These are phyloP conservation scores for Leersia perrieri DNA, from an alignment of 176 grass and related monocot genomes.

Conservation along the genomic window DNA sequence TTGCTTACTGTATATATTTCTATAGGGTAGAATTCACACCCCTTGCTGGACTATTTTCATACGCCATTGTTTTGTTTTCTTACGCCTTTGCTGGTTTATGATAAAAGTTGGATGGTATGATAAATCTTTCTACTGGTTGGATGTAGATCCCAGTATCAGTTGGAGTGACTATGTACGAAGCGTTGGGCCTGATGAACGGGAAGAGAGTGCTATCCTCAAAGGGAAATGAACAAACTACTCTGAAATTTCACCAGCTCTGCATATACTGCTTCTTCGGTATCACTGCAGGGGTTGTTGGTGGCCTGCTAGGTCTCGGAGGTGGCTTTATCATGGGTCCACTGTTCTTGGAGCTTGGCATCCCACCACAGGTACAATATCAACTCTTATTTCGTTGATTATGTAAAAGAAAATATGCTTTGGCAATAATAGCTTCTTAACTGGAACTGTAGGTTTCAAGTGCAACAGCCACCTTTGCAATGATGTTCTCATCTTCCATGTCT, in stretches of 20 bases:
- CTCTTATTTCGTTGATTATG: not conserved
- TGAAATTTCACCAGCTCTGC: constrained; percentile 59
- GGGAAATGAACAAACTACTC: constrained; percentile 42
- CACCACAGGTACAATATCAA: constrained; percentile 68
- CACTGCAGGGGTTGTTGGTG: constrained; percentile 71
- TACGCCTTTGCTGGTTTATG: not conserved
- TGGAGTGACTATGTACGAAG: constrained; percentile 78
- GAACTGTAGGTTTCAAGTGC: constrained; percentile 86
- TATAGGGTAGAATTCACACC: not conserved
- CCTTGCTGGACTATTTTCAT: not conserved
- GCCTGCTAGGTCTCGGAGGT: constrained; percentile 85
- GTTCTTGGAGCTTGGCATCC: constrained; percentile 89
- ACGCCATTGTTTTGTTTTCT: not conserved
- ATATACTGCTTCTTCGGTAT: constrained; percentile 60
- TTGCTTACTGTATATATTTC: not conserved
- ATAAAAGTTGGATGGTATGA: constrained; percentile 10
- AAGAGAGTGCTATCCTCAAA: constrained; percentile 70
- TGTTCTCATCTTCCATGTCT: constrained; percentile 95
- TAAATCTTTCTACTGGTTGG: constrained; percentile 28
- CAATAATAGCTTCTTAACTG: constrained; percentile 20
- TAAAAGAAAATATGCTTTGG: not conserved
- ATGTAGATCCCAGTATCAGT: constrained; percentile 71
- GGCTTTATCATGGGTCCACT: constrained; percentile 93
- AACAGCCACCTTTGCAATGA: constrained; percentile 92
- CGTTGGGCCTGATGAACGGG: constrained; percentile 67